Conservation (phyloP, 75 land plant genomes). For the Selaginella tamariscina region DNA sequence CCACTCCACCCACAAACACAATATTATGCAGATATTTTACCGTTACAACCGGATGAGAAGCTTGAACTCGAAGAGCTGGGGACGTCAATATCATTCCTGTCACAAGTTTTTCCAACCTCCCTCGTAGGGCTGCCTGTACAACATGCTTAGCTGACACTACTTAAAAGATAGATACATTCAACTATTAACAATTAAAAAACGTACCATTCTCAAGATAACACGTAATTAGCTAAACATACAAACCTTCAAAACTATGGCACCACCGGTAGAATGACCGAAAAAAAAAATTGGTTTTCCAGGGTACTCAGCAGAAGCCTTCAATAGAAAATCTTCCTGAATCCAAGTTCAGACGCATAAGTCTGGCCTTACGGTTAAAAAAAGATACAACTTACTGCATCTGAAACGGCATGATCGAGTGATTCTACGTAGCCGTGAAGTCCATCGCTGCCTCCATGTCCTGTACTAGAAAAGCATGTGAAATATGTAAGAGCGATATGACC, state of each 20-base stretch:
- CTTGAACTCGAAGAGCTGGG: slow-evolving; percentile 86
- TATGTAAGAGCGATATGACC: no score
- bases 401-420: slow-evolving; percentile 84
- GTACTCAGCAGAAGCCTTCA: slow-evolving; percentile 37
- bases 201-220: neutral
- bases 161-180: slow-evolving; percentile 6
- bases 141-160: no score
- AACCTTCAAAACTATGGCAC: slow-evolving; percentile 93
- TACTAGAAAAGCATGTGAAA: neutral
- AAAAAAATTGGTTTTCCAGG: slow-evolving; percentile 76
- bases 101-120: slow-evolving; percentile 41
- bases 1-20: no score
- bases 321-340: slow-evolving; percentile 1
- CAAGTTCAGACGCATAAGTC: neutral
- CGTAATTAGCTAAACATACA: neutral
- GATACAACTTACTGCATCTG: slow-evolving; percentile 46
- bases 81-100: slow-evolving; percentile 78
- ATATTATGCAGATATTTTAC: no score
- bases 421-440: slow-evolving; percentile 97
- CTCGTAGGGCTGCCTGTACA: slow-evolving; percentile 55
- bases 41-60: slow-evolving; percentile 85
- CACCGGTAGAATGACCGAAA: slow-evolving; percentile 95
- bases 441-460: slow-evolving; percentile 99
- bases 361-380: neutral
- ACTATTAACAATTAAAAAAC: neutral